Evolutionary conservation across 1,139 yeast genomes (phyloP).

Genomic region (Tardiomyces blankii): DNA sequence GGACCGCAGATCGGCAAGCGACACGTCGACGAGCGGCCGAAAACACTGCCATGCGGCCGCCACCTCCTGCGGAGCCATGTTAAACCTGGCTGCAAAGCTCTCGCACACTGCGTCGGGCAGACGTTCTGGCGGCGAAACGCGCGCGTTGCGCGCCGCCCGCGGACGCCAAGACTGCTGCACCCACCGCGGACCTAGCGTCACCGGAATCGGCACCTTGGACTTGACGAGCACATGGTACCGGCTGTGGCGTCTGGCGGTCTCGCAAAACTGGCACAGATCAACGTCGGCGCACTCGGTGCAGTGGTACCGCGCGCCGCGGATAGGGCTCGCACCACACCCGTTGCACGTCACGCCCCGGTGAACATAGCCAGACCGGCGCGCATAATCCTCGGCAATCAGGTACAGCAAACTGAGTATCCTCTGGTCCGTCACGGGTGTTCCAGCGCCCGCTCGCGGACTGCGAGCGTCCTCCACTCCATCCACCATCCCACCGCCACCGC

Average conservation of each 20-base stretch:
- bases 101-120: conserved; percentile 3
- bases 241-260: conserved; percentile 14
- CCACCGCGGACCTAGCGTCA: conserved; percentile 19
- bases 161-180: conserved; percentile 11
- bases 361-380: conserved; percentile 11
- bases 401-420: conserved; percentile 15
- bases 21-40: neutral
- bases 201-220: conserved; percentile 20
- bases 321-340: conserved; percentile 21
- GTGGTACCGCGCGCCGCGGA: conserved; percentile 19
- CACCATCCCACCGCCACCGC: neutral
- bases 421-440: conserved; percentile 5
- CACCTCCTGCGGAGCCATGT: neutral
- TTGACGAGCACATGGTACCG: conserved; percentile 15
- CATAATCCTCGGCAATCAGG: conserved; percentile 16
- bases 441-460: neutral
- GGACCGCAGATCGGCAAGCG: neutral
- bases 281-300: conserved; percentile 24
- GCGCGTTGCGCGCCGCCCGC: conserved; percentile 1
- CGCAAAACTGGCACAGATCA: conserved; percentile 23
- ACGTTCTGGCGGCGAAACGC: conserved; percentile 6
- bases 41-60: conserved; percentile 4
- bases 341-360: conserved; percentile 24
- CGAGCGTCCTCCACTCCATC: neutral
- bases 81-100: neutral